A percentile compares a stretch with the other conserved stretches of the same genome.
Conservation (phyloP, 371 early-diverging fungal genomes). For the Thermomucor indicae-seudaticae region DNA sequence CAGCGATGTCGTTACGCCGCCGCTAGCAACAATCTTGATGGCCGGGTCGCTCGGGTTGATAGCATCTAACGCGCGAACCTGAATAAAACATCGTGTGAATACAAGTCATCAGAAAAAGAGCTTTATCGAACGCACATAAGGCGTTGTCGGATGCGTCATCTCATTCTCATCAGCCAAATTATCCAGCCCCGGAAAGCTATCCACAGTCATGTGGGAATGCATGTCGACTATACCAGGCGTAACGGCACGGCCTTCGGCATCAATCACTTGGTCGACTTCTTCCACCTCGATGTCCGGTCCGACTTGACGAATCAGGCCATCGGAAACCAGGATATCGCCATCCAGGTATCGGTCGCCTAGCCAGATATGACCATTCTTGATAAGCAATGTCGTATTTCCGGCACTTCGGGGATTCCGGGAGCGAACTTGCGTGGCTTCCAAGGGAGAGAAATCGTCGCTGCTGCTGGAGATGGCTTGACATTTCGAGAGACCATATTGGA, state of each 20-base stretch:
- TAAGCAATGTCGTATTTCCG: conserved; percentile 27
- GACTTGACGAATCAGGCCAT: conserved; percentile 54
- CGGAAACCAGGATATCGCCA: conserved; percentile 55
- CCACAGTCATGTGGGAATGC: conserved; percentile 72
- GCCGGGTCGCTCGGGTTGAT: conserved; percentile 66
- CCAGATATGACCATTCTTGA: conserved; percentile 57
- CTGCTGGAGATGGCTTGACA: conserved; percentile 29
- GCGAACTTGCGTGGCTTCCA: conserved; percentile 23
- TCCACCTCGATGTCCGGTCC: conserved; percentile 10
- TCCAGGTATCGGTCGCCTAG: conserved; percentile 42
- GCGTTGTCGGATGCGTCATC: conserved; percentile 59
- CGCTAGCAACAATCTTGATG: conserved; percentile 64
- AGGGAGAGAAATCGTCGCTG: no score
- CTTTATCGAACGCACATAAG: conserved; percentile 36
- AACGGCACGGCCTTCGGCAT: conserved; percentile 65
- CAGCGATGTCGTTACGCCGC: conserved; percentile 77
- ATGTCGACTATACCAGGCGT: conserved; percentile 83
- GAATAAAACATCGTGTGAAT: not conserved
- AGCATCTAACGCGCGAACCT: conserved; percentile 59
- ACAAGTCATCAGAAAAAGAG: not conserved
- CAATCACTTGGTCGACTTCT: conserved; percentile 26
- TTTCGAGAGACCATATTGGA: conserved; percentile 36
- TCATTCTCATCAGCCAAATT: conserved; percentile 69
- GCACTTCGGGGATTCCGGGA: conserved; percentile 40
- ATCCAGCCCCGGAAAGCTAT: conserved; percentile 52